Conservation (phyloP, 768 basidiomycete species). For the Hebeloma cylindrosporum region DNA sequence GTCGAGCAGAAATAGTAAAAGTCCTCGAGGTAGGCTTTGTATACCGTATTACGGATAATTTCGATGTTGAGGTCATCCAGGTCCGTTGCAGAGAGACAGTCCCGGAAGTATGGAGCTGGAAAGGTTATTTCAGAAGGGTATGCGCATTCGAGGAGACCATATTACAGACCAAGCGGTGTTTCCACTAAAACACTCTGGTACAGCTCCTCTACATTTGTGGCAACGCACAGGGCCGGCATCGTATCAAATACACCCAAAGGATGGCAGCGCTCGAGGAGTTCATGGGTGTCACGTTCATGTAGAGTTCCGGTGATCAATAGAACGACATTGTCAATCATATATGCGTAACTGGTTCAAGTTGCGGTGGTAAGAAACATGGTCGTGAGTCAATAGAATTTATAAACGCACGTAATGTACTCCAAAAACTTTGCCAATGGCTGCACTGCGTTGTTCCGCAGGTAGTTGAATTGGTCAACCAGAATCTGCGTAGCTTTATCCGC, state of each 20-base stretch:
- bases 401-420: conserved; percentile 93
- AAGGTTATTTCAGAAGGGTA: background rate
- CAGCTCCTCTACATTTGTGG: conserved; percentile 97
- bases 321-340: conserved; percentile 99
- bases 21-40: conserved; percentile 98
- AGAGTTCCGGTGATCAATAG: conserved; percentile 96
- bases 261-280: conserved; percentile 94
- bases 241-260: conserved; percentile 97
- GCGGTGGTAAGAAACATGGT: conserved; percentile 10
- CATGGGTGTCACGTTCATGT: conserved; percentile 96
- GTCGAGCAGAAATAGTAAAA: conserved; percentile 83
- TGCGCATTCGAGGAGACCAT: background rate
- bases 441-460: conserved; percentile 85
- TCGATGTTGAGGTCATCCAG: conserved; percentile 99
- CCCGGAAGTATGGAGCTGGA: conserved; percentile 91
- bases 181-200: conserved; percentile 97
- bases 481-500: conserved; percentile 95
- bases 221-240: conserved; percentile 98
- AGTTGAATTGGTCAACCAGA: conserved; percentile 97
- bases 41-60: conserved; percentile 98
- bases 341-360: conserved; percentile 94
- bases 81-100: conserved; percentile 92
- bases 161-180: conserved; percentile 84
- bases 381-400: conserved; percentile 5
- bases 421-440: conserved; percentile 90